Percentiles rank a stretch among this genome's conserved stretches.
Evolutionary conservation across 2,329 filamentous ascomycete species (phyloP).

Genomic region (Aspergillus pseudoviridinutans): DNA sequence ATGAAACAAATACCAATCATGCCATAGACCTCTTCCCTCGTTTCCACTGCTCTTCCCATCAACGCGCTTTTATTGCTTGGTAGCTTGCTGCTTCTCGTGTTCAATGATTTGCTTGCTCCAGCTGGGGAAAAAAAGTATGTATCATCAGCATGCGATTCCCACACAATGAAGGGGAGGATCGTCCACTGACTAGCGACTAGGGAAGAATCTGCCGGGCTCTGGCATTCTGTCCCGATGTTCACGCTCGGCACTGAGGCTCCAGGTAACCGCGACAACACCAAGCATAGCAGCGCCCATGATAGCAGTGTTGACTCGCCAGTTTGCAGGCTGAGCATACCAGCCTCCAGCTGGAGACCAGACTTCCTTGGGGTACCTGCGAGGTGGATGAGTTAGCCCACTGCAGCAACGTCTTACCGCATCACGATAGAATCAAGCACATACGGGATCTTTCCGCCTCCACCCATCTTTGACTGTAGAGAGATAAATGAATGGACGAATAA

Average conservation of each 20-base stretch:
- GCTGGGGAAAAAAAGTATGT: conserved; percentile 36
- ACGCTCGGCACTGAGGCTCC: conserved; percentile 68
- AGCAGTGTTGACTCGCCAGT: conserved; percentile 92
- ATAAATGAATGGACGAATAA: conserved; percentile 17
- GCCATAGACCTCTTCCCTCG: conserved; percentile 19
- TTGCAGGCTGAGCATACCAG: conserved; percentile 91
- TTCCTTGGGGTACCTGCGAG: conserved; percentile 85
- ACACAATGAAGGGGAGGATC: conserved; percentile 3
- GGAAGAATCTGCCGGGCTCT: conserved; percentile 72
- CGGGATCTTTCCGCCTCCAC: conserved; percentile 76
- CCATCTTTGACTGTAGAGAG: conserved; percentile 46
- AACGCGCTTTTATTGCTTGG: conserved; percentile 32
- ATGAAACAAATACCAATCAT: conserved; percentile 29
- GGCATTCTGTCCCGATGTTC: conserved; percentile 73
- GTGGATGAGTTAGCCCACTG: conserved; percentile 20
- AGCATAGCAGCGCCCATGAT: conserved; percentile 66
- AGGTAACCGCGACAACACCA: conserved; percentile 64
- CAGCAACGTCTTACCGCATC: background rate
- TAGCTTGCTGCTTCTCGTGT: conserved; percentile 54
- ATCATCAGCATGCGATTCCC: conserved; percentile 15
- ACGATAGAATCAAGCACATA: conserved; percentile 48
- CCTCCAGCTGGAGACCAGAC: conserved; percentile 98
- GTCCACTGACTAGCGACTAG: conserved; percentile 71
- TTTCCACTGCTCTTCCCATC: conserved; percentile 5
- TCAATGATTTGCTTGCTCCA: conserved; percentile 71